These are phyloP conservation scores for Saccharomycopsis selenospora DNA, from an alignment of 805 yeast genomes.

Conservation along the genomic window DNA sequence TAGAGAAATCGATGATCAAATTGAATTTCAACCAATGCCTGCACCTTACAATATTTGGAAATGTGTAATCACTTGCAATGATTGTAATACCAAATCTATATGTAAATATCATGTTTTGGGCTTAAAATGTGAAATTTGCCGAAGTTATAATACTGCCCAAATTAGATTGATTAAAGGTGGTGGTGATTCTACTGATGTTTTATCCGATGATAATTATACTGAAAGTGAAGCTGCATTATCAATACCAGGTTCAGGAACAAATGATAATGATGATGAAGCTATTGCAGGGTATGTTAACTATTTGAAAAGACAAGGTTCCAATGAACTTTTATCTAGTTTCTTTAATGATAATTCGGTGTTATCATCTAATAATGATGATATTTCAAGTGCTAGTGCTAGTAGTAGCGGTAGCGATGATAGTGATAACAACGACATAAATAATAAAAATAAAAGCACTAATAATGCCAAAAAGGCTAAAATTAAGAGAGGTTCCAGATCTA, in stretches of 20 bases:
- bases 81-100: slow-evolving; percentile 76
- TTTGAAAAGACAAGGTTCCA: background rate
- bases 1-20: slow-evolving; percentile 78
- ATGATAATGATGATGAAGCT: slow-evolving; percentile 7
- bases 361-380: background rate
- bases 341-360: slow-evolving; percentile 19
- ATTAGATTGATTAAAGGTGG: slow-evolving; percentile 55
- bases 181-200: slow-evolving; percentile 24
- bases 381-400: background rate
- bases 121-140: slow-evolving; percentile 77
- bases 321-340: slow-evolving; percentile 14
- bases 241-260: no score
- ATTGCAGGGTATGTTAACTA: slow-evolving; percentile 3
- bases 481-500: no score
- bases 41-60: slow-evolving; percentile 72
- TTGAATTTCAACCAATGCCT: slow-evolving; percentile 68
- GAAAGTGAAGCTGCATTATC: slow-evolving; percentile 11
- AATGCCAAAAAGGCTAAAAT: no score
- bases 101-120: slow-evolving; percentile 80
- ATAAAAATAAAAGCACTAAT: no score
- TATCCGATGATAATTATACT: slow-evolving; percentile 22
- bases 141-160: slow-evolving; percentile 81
- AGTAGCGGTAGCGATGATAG: background rate
- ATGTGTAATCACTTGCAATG: slow-evolving; percentile 72
- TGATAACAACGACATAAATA: background rate